These are phyloP conservation scores for Arthrinium phaeospermum DNA, from an alignment of 2,329 filamentous ascomycete genomes.

Conservation along the genomic window DNA sequence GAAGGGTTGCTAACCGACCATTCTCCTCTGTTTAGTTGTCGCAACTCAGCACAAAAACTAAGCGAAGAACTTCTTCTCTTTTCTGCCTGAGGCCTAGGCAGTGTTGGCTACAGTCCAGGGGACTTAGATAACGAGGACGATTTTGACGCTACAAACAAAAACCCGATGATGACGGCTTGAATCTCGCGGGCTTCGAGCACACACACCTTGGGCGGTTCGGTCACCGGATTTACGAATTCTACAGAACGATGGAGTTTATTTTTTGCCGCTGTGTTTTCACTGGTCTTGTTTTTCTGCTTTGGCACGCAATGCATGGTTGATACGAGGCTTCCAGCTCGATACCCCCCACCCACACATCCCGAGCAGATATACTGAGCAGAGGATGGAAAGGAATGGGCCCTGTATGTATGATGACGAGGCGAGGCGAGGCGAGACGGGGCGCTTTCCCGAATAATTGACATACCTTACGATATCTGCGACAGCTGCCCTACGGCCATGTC, in stretches of 20 bases:
- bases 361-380: constrained; percentile 25
- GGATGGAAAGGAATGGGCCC: constrained; percentile 31
- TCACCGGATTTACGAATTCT: constrained; percentile 40
- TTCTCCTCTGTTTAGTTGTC: constrained; percentile 42
- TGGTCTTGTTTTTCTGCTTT: constrained; percentile 40
- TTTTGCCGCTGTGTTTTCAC: constrained; percentile 39
- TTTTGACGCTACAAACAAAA: constrained; percentile 25
- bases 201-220: constrained; percentile 29
- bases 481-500: not conserved
- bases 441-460: constrained; percentile 54
- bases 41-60: constrained; percentile 47
- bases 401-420: constrained; percentile 54
- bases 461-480: constrained; percentile 33
- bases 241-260: constrained; percentile 36
- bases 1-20: not conserved
- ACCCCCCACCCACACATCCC: constrained; percentile 22
- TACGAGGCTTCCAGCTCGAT: constrained; percentile 31
- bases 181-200: constrained; percentile 44
- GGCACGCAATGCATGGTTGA: constrained; percentile 36
- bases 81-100: constrained; percentile 20
- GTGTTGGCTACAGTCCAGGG: constrained; percentile 36
- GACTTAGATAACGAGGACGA: constrained; percentile 28
- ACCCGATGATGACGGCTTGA: constrained; percentile 33
- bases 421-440: constrained; percentile 53
- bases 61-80: constrained; percentile 10